Percentiles rank a stretch among this genome's conserved stretches.
Evolutionary conservation across 2,329 filamentous ascomycete genomes (phyloP).

Genomic region (Fusarium drepaniforme): DNA sequence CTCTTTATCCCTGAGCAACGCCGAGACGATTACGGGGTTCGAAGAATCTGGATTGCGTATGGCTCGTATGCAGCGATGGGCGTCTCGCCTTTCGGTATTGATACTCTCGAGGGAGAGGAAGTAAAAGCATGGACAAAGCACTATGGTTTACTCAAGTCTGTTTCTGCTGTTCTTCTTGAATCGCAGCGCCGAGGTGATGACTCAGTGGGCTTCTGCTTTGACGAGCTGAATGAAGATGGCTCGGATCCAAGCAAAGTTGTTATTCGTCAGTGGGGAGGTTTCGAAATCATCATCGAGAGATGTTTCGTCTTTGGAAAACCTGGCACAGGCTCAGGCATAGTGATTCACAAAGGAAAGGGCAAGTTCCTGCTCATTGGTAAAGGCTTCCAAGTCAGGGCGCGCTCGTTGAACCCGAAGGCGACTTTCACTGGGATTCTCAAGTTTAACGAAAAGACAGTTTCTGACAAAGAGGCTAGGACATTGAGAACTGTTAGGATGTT

Average conservation of each 20-base stretch:
- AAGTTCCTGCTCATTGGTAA: slow-evolving; percentile 40
- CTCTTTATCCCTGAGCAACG: slow-evolving; percentile 63
- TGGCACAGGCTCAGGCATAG: slow-evolving; percentile 43
- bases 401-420: background rate
- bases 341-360: slow-evolving; percentile 38
- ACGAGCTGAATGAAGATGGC: slow-evolving; percentile 2
- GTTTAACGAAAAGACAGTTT: slow-evolving; percentile 9
- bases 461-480: background rate
- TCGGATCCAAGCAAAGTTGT: background rate
- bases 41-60: slow-evolving; percentile 52
- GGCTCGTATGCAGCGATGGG: slow-evolving; percentile 19
- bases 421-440: slow-evolving; percentile 15
- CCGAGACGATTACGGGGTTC: slow-evolving; percentile 55
- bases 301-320: slow-evolving; percentile 49
- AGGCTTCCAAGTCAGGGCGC: slow-evolving; percentile 16
- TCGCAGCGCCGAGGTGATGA: background rate
- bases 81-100: slow-evolving; percentile 22
- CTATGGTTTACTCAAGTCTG: slow-evolving; percentile 11
- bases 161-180: slow-evolving; percentile 12
- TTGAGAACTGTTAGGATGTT: slow-evolving; percentile 6
- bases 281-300: slow-evolving; percentile 47
- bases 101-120: slow-evolving; percentile 8
- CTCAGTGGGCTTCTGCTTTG: slow-evolving; percentile 26
- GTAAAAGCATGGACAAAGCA: background rate
- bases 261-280: slow-evolving; percentile 18